phyloP scores from a whole-genome alignment of 2,329 filamentous ascomycete genomes.

The Phaeosphaeriaceae sp. region DNA sequence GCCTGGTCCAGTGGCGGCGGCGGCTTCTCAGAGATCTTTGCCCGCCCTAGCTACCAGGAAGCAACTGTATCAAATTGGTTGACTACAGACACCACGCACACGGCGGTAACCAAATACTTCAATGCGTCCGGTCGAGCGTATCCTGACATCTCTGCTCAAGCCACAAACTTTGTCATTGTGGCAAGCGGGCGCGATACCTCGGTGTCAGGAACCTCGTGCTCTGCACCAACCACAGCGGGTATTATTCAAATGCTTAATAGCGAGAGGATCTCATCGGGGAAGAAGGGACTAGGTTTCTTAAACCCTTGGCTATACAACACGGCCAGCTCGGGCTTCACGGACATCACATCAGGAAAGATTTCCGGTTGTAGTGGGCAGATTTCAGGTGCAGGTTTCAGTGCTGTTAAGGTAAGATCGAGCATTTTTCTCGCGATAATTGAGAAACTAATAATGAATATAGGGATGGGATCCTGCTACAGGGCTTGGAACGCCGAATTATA shows the following conservation, averaged over 20 bases:
- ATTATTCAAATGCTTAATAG: slow-evolving; percentile 52
- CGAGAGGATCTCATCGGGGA: slow-evolving; percentile 53
- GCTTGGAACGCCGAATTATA: too few species aligned
- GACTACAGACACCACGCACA: slow-evolving; percentile 42
- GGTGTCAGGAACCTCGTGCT: slow-evolving; percentile 12
- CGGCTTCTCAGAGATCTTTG: slow-evolving; percentile 17
- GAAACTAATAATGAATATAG: too few species aligned
- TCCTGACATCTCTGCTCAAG: slow-evolving; percentile 57
- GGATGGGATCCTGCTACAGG: too few species aligned
- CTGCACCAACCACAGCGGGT: slow-evolving; percentile 17
- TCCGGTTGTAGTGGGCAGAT: too few species aligned
- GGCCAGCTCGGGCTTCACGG: slow-evolving; percentile 35
- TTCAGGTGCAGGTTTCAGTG: too few species aligned
- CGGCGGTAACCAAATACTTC: slow-evolving; percentile 45
- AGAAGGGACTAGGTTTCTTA: slow-evolving; percentile 58
- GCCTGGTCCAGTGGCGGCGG: slow-evolving; percentile 16
- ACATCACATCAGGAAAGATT: too few species aligned
- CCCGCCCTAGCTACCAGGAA: slow-evolving; percentile 46
- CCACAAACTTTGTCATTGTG: slow-evolving; percentile 37
- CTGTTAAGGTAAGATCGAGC: too few species aligned
- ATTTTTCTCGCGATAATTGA: too few species aligned
- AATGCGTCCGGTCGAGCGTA: slow-evolving; percentile 52
- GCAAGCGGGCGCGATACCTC: slow-evolving; percentile 13
- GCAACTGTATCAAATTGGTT: slow-evolving; percentile 51
- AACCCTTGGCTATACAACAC: slow-evolving; percentile 53